These are phyloP conservation scores for Calonectria multiphialidica DNA, from an alignment of 2,329 filamentous ascomycete species.

Conservation along the genomic window DNA sequence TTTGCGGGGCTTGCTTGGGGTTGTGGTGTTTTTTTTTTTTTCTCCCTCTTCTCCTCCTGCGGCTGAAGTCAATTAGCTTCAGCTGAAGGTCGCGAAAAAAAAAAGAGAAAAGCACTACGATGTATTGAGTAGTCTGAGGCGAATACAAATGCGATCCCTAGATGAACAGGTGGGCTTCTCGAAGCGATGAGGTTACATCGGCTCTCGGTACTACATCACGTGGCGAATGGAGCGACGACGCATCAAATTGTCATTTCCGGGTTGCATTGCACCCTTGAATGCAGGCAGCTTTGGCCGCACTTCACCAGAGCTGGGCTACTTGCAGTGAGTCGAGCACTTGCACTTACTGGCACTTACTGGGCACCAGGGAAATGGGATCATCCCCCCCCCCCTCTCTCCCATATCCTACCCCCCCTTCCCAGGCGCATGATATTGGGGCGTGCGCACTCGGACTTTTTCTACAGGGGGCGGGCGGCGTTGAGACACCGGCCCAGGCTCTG, in stretches of 20 bases:
- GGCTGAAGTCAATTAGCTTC: not conserved
- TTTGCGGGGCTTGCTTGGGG: not conserved
- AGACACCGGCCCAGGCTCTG: not conserved
- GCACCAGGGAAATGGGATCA: not conserved
- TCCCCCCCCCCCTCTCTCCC: not conserved
- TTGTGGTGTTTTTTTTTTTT: no score
- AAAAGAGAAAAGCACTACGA: not conserved
- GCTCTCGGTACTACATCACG: not conserved
- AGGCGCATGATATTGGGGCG: not conserved
- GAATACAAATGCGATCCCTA: not conserved
- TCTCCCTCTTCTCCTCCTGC: not conserved
- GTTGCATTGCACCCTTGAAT: not conserved
- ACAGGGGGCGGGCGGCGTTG: constrained; percentile 7
- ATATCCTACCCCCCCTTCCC: not conserved
- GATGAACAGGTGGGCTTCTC: constrained; percentile 5
- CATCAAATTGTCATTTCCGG: constrained; percentile 9
- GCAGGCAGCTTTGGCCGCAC: not conserved
- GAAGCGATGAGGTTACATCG: constrained; percentile 9
- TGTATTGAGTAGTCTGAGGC: not conserved
- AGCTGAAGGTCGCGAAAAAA: not conserved
- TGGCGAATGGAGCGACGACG: not conserved
- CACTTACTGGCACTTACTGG: not conserved
- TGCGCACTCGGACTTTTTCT: constrained; percentile 1
- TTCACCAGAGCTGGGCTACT: not conserved
- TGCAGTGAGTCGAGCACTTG: not conserved